Evolutionary conservation across 345 rosid species (phyloP), one percentile per base, ranked within the genome.

Genomic region (Populus tremula): DNA sequence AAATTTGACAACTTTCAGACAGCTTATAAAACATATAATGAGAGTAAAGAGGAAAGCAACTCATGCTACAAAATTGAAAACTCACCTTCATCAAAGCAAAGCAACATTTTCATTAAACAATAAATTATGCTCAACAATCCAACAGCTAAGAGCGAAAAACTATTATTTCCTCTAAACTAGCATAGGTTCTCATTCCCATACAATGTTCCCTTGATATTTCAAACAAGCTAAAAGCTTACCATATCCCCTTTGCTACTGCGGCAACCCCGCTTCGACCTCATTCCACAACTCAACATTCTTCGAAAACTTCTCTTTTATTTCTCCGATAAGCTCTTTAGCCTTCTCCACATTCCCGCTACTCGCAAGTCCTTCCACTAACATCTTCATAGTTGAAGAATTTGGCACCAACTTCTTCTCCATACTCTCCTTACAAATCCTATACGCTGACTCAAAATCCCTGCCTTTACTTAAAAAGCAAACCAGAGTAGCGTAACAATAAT

Each of bases 351-450:
- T 92, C 0, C 90, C 87, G 11, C 39, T 49, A 6, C 85, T 77
- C 0, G 86, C 93, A 59, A 96, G 75, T 41, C 97, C 97, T 7
- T 85, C 86, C 61, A 92, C 97, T 38, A 91, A 89, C 1, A 79
- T 77, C 84, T 88, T 92, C 96, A 90, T 91, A 21, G 86, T 88
- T 0, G 84, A 20, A 14, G 88, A 83, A 77, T 82, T 85, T 0
- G 98, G 99, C 66, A 91, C 83, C 97, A 97, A 91, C 16, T 88
- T 86, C 78, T 87, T 91, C 79, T 64, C 90, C 81, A 92, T 90
- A 73, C 93, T 87, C 80, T 83, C 90, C 68, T 84, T 87, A 77
- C 92, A 92, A 33, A 90, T 1, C 63, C 53, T 65, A 87, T 90
- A 80, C 0, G 94, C 96, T 0, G 87, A 45, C 80, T 92, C 94